phyloP scores from a whole-genome alignment of 2,329 filamentous ascomycete species.

The Monosporascus sp. region DNA sequence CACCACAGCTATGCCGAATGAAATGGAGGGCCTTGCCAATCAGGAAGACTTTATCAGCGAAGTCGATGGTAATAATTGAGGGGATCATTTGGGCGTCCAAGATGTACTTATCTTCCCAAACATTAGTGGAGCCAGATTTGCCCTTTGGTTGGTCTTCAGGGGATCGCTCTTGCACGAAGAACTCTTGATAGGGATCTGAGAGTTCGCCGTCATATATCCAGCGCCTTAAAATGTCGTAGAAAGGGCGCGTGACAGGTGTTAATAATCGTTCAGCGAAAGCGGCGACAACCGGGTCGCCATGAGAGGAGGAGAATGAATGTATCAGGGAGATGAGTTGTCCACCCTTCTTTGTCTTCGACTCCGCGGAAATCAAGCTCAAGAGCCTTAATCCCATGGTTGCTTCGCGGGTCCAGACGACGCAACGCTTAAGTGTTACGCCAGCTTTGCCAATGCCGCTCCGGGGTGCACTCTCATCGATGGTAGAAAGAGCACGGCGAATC shows the following conservation, averaged over 20 bases:
- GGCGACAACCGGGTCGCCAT: conserved; percentile 91
- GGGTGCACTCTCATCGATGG: conserved; percentile 63
- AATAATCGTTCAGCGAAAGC: conserved; percentile 88
- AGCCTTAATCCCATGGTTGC: conserved; percentile 91
- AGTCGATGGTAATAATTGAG: conserved; percentile 86
- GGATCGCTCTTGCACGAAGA: conserved; percentile 85
- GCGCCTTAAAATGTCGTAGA: conserved; percentile 90
- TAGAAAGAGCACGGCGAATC: conserved; percentile 74
- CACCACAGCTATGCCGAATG: conserved; percentile 90
- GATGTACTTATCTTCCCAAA: conserved; percentile 98
- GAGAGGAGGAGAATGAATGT: conserved; percentile 85
- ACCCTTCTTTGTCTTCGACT: conserved; percentile 75
- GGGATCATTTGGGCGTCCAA: conserved; percentile 82
- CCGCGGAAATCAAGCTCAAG: conserved; percentile 91
- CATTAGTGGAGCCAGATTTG: conserved; percentile 68
- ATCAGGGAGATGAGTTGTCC: conserved; percentile 92
- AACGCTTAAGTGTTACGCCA: conserved; percentile 89
- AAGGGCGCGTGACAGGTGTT: conserved; percentile 81
- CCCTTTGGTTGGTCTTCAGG: conserved; percentile 41
- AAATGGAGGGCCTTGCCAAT: conserved; percentile 99
- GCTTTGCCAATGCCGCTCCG: conserved; percentile 72
- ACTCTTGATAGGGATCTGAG: conserved; percentile 91
- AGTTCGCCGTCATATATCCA: conserved; percentile 99
- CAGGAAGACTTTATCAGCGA: conserved; percentile 92
- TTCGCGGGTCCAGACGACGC: conserved; percentile 95